Evolutionary conservation across 768 basidiomycete genomes (phyloP).

Genomic region (Galerina sulciceps): DNA sequence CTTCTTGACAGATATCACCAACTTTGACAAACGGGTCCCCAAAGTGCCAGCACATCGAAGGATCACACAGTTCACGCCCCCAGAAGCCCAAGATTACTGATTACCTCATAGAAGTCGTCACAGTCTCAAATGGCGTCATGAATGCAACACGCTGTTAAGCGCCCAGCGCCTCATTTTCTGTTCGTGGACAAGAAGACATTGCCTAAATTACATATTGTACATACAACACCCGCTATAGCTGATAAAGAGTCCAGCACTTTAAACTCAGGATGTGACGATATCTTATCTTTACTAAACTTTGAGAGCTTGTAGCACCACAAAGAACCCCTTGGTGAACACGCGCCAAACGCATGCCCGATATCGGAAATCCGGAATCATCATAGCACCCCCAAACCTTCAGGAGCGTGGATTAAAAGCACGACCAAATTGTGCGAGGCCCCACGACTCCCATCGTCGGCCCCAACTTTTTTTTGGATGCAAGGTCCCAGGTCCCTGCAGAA

Average conservation of each 20-base stretch:
- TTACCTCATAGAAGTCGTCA: neutral
- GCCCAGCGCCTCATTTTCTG: neutral
- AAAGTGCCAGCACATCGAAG: neutral
- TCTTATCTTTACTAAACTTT: neutral
- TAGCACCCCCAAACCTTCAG: neutral
- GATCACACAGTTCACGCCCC: neutral
- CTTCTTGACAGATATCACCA: neutral
- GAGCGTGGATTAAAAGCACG: neutral
- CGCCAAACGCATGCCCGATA: neutral
- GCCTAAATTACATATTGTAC: neutral
- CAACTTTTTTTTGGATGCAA: no score
- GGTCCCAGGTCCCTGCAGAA: no score
- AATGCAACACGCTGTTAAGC: slow-evolving; percentile 1
- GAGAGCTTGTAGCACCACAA: no score
- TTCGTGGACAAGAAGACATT: neutral
- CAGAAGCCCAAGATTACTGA: neutral
- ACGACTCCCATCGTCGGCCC: no score
- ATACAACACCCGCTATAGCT: neutral
- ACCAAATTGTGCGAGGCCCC: no score
- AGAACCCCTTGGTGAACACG: neutral
- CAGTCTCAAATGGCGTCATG: neutral
- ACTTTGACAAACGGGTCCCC: neutral
- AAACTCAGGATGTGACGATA: neutral
- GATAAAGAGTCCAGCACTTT: neutral
- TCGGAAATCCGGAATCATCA: neutral